Evolutionary conservation across 2,329 filamentous ascomycete genomes (phyloP), one percentile per base, ranked within the genome.

Genomic region (Aspergillus luchuensis): DNA sequence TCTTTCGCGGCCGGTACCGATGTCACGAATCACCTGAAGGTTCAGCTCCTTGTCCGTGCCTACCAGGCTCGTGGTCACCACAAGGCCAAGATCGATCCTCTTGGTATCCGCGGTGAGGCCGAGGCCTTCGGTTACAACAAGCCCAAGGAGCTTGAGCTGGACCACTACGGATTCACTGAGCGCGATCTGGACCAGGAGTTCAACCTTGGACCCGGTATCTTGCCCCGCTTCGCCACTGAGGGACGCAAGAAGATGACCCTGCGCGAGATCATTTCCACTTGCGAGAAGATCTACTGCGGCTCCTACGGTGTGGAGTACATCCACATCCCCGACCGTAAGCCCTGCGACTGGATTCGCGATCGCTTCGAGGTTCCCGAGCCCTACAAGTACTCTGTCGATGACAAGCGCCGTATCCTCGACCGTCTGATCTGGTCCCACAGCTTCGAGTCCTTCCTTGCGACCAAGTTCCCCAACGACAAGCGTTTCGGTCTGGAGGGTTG

Each of bases 401-500:
- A 99, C 85, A 99, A 99, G 87, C 91, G 95, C 74, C 89, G 95
- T 68, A 97, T 99, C 69, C 86, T 99, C 68, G 95, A 99, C 81
- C 91, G 95, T 74, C 84, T 99, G 67, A 99, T 99, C 78, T 99
- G 95, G 95, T 94, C 91, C 76, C 96, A 93, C 66, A 97, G 92
- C 80, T 99, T 99, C 78, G 95, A 99, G 82, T 82, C 88, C 62
- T 99, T 99, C 85, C 83, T 96, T 68, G 89, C 95, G 59, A 97
- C 92, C 61, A 99, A 99, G 80, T 98, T 97, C 80, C 95, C 95
- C 78, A 99, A 99, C 80, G 95, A 99, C 82, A 99, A 99, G 86
- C 91, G 95, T 74, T 99, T 99, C 79, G 95, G 95, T 81, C 87
- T 99, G 28, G 95, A 99, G 82, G 95, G 95, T 75, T 96, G 93